Evolutionary conservation across 1,284 basidiomycete species (phyloP).

Genomic region (Pascua guehoae): DNA sequence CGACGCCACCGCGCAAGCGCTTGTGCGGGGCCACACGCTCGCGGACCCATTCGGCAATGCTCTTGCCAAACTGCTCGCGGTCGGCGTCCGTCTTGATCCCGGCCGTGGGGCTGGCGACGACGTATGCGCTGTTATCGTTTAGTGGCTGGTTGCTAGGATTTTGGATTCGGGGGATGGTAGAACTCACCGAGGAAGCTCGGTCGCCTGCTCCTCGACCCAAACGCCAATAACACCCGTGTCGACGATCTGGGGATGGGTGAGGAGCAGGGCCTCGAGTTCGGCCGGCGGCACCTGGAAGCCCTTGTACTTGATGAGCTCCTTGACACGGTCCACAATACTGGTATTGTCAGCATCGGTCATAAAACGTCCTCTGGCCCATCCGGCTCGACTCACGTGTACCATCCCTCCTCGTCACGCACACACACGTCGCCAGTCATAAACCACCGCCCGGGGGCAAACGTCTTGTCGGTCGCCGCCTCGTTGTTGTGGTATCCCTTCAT

Average conservation of each 20-base stretch:
- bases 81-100: not conserved
- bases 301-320: conserved; percentile 77
- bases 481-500: conserved; percentile 74
- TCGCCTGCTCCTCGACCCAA: conserved; percentile 60
- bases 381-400: conserved; percentile 47
- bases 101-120: conserved; percentile 42
- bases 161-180: too few species aligned
- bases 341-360: conserved; percentile 28
- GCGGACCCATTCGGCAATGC: conserved; percentile 62
- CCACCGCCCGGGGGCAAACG: conserved; percentile 66
- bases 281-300: conserved; percentile 64
- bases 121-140: too few species aligned
- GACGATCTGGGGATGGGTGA: conserved; percentile 66
- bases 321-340: conserved; percentile 55
- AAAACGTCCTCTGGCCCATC: conserved; percentile 48
- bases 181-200: conserved; percentile 76
- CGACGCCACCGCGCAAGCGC: conserved; percentile 52
- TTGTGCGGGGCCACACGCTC: conserved; percentile 54
- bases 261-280: conserved; percentile 69
- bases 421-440: conserved; percentile 80
- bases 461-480: conserved; percentile 60
- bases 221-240: conserved; percentile 71
- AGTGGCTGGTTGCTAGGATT: too few species aligned
- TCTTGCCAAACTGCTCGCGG: conserved; percentile 49
- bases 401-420: conserved; percentile 60